Conservation (phyloP, 768 basidiomycete genomes). For the Leccinellum rugosiceps region DNA sequence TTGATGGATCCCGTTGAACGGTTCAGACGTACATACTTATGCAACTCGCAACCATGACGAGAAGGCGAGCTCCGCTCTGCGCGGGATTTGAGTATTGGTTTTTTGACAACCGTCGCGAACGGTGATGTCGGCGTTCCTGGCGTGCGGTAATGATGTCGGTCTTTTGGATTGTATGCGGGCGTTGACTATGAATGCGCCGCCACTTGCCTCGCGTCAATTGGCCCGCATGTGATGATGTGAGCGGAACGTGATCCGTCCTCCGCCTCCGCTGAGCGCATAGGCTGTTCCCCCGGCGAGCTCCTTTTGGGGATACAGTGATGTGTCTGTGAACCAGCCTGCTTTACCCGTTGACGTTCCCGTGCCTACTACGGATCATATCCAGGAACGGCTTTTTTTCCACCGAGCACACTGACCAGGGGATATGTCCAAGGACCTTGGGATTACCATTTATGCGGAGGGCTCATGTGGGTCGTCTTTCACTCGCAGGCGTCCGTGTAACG, state of each 20-base stretch:
- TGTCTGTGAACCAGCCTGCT: neutral
- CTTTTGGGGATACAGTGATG: conserved; percentile 1
- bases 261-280: neutral
- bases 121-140: conserved; percentile 2
- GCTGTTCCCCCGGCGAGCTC: neutral
- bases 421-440: neutral
- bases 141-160: neutral
- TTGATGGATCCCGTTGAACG: neutral
- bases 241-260: neutral
- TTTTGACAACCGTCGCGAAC: neutral
- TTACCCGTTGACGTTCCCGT: neutral
- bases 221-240: neutral
- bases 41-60: neutral
- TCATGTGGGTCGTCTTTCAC: neutral
- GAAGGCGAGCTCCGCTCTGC: neutral
- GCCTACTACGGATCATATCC: conserved; percentile 18
- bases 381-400: neutral
- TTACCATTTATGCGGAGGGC: neutral
- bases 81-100: conserved; percentile 9
- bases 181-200: conserved; percentile 2
- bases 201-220: neutral
- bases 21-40: neutral
- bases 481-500: conserved; percentile 4
- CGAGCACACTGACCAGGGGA: neutral
- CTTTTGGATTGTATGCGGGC: neutral